Conservation (phyloP, 805 yeast genomes). For the Wickerhamiella brachini region DNA sequence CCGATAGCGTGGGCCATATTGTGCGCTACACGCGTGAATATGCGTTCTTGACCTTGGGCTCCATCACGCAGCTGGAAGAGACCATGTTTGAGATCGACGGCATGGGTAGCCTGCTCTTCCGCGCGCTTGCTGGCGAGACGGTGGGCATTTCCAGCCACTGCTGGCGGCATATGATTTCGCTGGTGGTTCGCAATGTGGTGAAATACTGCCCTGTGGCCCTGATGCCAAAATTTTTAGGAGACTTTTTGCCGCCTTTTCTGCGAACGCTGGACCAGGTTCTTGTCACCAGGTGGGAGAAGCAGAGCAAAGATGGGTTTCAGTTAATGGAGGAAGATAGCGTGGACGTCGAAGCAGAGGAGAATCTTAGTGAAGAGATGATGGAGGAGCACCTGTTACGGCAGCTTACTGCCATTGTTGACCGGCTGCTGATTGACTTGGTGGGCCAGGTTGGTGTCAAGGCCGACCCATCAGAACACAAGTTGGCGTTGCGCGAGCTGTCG, state of each 20-base stretch:
- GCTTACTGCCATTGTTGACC: conserved; percentile 78
- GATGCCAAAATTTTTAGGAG: conserved; percentile 56
- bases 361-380: conserved; percentile 93
- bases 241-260: conserved; percentile 65
- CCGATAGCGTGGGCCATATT: conserved; percentile 94
- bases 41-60: conserved; percentile 78
- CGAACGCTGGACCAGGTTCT: conserved; percentile 60
- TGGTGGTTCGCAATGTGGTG: conserved; percentile 73
- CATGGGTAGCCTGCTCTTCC: conserved; percentile 63
- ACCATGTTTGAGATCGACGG: conserved; percentile 78
- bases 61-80: conserved; percentile 79
- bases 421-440: conserved; percentile 73
- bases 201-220: conserved; percentile 72
- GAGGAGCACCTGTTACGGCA: conserved; percentile 91
- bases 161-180: conserved; percentile 92
- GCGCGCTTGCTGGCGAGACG: conserved; percentile 67
- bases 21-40: conserved; percentile 92
- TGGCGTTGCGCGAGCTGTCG: conserved; percentile 46
- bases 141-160: conserved; percentile 81
- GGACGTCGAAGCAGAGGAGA: conserved; percentile 52
- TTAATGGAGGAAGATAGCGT: conserved; percentile 30
- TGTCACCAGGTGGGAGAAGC: conserved; percentile 61
- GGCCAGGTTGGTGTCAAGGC: conserved; percentile 54
- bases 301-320: conserved; percentile 34
- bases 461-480: conserved; percentile 34